Conservation (phyloP, 441 rosid species). For the Iberis amara region DNA sequence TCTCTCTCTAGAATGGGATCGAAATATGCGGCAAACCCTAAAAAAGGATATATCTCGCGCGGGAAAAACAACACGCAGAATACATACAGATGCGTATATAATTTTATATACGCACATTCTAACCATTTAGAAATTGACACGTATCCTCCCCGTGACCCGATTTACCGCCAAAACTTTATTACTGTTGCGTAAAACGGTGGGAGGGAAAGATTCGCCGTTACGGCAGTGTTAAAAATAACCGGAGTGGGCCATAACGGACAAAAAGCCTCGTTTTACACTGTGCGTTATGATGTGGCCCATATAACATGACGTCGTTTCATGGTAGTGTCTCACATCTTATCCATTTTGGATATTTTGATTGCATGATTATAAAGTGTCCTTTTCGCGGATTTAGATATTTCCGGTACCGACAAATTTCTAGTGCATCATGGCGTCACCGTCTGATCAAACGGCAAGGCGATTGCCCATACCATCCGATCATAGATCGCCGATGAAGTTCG, state of each 20-base stretch:
- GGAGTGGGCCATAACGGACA: background rate
- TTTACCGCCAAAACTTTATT: slow-evolving; percentile 57
- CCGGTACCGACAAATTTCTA: too few species aligned
- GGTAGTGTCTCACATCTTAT: background rate
- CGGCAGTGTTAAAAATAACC: background rate
- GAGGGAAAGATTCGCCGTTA: background rate
- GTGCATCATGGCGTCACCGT: too few species aligned
- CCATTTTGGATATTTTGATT: slow-evolving; percentile 31
- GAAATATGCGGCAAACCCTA: slow-evolving; percentile 39
- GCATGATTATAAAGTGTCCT: too few species aligned
- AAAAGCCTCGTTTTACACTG: too few species aligned
- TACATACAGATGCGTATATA: slow-evolving; percentile 29
- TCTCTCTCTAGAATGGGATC: slow-evolving; percentile 22
- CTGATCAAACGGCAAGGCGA: too few species aligned
- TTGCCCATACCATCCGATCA: too few species aligned
- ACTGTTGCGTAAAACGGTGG: slow-evolving; percentile 21
- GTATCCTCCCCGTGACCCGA: slow-evolving; percentile 18
- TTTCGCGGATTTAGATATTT: too few species aligned
- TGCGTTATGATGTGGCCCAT: background rate
- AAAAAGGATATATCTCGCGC: slow-evolving; percentile 44
- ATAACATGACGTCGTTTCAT: background rate
- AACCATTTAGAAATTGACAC: slow-evolving; percentile 37
- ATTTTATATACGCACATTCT: slow-evolving; percentile 5
- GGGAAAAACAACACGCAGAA: slow-evolving; percentile 57
- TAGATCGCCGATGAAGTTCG: too few species aligned